phyloP scores from a whole-genome alignment of 2,329 filamentous ascomycete genomes.

The Bipolaris cookei region DNA sequence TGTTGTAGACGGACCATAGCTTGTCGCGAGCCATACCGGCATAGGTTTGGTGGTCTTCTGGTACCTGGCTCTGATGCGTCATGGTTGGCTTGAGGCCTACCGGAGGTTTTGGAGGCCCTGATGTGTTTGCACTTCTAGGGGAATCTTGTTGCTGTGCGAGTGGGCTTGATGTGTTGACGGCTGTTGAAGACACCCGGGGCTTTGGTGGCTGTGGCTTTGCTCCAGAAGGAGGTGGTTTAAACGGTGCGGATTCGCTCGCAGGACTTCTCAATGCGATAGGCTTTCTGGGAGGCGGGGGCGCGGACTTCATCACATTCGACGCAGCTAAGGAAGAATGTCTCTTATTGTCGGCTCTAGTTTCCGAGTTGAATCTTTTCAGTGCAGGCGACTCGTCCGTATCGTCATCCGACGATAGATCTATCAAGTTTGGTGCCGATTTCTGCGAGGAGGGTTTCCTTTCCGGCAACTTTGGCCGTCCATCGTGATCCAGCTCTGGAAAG shows the following conservation, averaged over 20 bases:
- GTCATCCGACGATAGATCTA: conserved; percentile 57
- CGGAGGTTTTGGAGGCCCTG: conserved; percentile 44
- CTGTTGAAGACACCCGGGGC: conserved; percentile 38
- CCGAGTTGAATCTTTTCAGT: conserved; percentile 36
- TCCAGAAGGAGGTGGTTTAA: conserved; percentile 26
- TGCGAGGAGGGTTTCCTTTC: conserved; percentile 36
- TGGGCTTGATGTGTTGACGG: conserved; percentile 35
- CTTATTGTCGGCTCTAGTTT: conserved; percentile 28
- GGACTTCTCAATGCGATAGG: conserved; percentile 49
- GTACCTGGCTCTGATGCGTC: conserved; percentile 24
- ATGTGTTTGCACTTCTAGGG: conserved; percentile 33
- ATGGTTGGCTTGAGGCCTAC: conserved; percentile 34
- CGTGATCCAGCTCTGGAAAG: conserved; percentile 44
- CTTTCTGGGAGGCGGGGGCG: conserved; percentile 43
- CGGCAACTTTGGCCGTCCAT: conserved; percentile 49
- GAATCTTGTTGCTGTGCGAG: conserved; percentile 34
- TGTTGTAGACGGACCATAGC: conserved; percentile 50
- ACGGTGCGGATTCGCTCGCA: conserved; percentile 37
- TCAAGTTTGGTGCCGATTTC: conserved; percentile 50
- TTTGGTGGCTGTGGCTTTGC: conserved; percentile 46
- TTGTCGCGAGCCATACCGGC: conserved; percentile 49
- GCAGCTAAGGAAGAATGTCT: conserved; percentile 23
- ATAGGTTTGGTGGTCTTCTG: conserved; percentile 41
- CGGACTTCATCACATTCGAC: conserved; percentile 34
- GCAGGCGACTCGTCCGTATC: conserved; percentile 28